These are phyloP conservation scores for Suillus alpinus DNA, from an alignment of 768 basidiomycete species.

Conservation along the genomic window DNA sequence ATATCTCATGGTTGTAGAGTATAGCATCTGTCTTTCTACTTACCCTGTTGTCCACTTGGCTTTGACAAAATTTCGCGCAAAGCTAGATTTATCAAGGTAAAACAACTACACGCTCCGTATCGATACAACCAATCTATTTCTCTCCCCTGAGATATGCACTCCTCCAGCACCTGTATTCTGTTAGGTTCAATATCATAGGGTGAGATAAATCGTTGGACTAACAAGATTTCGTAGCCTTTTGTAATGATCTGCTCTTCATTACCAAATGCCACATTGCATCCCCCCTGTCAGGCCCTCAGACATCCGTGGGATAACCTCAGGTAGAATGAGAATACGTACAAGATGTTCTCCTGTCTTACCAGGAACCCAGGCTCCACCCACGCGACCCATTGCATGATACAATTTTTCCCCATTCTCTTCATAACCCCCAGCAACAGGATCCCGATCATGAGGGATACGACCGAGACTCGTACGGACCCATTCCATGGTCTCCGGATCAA, in stretches of 20 bases:
- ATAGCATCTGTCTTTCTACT: neutral
- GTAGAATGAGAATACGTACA: constrained; percentile 34
- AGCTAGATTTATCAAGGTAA: neutral
- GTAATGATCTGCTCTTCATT: constrained; percentile 36
- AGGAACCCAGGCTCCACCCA: constrained; percentile 58
- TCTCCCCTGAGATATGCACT: neutral
- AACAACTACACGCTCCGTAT: neutral
- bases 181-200: neutral
- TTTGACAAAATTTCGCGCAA: neutral
- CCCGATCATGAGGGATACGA: constrained; percentile 51
- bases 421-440: constrained; percentile 71
- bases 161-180: constrained; percentile 36
- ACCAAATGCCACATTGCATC: constrained; percentile 40
- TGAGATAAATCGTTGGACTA: constrained; percentile 11
- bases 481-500: constrained; percentile 67
- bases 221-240: constrained; percentile 45
- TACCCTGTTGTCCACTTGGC: neutral
- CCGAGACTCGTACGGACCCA: constrained; percentile 66
- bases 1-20: neutral
- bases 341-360: constrained; percentile 74
- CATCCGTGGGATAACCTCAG: neutral
- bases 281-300: constrained; percentile 29
- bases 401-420: constrained; percentile 65
- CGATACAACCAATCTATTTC: neutral
- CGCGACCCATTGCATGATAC: constrained; percentile 60